Base-by-base conservation (phyloP, 225 moss, liverwort and hornwort species). In the Polytrichum formosum region DNA sequence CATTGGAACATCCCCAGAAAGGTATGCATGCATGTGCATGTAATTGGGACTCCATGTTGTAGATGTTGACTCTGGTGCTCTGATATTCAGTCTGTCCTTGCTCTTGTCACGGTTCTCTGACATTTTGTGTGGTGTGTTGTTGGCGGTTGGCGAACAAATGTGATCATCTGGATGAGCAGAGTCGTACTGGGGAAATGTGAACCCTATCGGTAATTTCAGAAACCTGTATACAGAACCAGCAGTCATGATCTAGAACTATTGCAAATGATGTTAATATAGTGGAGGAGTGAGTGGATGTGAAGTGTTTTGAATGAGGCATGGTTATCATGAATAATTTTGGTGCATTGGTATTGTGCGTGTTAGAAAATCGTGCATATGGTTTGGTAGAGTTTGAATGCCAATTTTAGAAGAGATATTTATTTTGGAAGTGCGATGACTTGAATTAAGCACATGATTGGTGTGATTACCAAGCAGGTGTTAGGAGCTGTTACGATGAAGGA, bases 401-500 rank as follows among this genome's bases (percentile, higher is more conserved):
- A 20, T 0, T 58, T 20, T 1, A 6, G 23, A 20, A 20, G 58
- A 7, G 1, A 0, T 23, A 58, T 21, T 20, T 58, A 23, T 1
- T 23, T 8, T 2, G 23, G 6, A 58, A 20, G n/a, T 23, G 1
- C 9, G 8, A 22, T 2, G 23, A 0, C 23, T 58, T 58, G 23
- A 58, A 20, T 58, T 6, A 58, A 58, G 23, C 0, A 6, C 16
- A 20, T 58, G 21, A 22, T 1, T 58, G 27, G 13, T 67, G 29
- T 61, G 5, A 6, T 66, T 60, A 13, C 46, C 46, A 18, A 13
- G 10, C 54, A 78, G 78, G 85, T 67, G 85, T 85, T 54, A 76
- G 85, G 74, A 85, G 81, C 37, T 85, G 85, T 70, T 85, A 85
- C 10, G 85, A 85, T 63, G 85, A 85, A 79, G 85, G 85, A 63